These are phyloP conservation scores for Blumeriella jaapii DNA, from an alignment of 2,329 filamentous ascomycete genomes.

Conservation along the genomic window DNA sequence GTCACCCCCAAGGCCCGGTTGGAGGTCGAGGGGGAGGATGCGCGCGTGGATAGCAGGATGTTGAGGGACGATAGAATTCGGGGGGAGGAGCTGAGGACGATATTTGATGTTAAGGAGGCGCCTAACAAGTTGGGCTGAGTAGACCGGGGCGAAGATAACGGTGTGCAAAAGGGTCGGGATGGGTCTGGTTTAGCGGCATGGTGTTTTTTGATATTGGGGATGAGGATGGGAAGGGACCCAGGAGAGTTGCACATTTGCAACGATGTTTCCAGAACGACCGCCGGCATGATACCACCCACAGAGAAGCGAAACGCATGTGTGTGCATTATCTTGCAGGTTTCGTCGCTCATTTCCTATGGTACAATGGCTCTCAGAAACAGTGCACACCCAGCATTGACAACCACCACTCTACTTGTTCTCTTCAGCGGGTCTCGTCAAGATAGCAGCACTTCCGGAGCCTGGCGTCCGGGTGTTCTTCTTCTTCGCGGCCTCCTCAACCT, in stretches of 20 bases:
- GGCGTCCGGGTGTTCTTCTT: slow-evolving; percentile 77
- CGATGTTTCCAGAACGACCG: no score
- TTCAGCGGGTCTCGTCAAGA: slow-evolving; percentile 48
- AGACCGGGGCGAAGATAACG: neutral
- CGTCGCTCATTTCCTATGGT: slow-evolving; percentile 27
- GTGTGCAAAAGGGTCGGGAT: slow-evolving; percentile 2
- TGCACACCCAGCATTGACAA: slow-evolving; percentile 13
- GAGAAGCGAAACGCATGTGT: no score
- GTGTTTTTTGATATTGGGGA: slow-evolving; percentile 1
- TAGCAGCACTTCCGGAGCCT: slow-evolving; percentile 59
- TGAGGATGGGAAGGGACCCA: neutral
- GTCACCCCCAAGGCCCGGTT: slow-evolving; percentile 71
- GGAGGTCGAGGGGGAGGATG: slow-evolving; percentile 84
- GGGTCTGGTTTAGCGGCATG: slow-evolving; percentile 25
- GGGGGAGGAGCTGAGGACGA: slow-evolving; percentile 46
- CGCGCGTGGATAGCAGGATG: slow-evolving; percentile 77
- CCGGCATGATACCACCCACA: no score
- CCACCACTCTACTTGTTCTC: slow-evolving; percentile 11
- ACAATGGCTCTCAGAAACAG: slow-evolving; percentile 24
- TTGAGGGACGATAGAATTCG: slow-evolving; percentile 76
- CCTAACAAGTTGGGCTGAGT: slow-evolving; percentile 64
- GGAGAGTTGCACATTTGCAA: no score
- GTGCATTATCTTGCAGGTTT: slow-evolving; percentile 4
- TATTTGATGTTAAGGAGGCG: slow-evolving; percentile 66
- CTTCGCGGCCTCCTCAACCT: slow-evolving; percentile 95